phyloP scores from a whole-genome alignment of 2,329 filamentous ascomycete genomes.

The Nemania serpens region DNA sequence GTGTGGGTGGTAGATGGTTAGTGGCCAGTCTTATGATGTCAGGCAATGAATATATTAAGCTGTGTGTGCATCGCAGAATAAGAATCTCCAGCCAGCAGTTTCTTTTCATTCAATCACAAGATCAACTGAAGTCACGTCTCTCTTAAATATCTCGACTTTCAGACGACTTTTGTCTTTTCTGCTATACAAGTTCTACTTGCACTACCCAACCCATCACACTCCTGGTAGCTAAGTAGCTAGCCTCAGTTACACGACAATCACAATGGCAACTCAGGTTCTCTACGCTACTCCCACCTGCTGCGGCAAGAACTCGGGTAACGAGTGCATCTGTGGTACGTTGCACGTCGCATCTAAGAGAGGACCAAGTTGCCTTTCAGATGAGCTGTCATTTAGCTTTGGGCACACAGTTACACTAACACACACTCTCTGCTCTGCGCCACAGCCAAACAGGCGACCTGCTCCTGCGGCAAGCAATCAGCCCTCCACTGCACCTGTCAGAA shows the following conservation, averaged over 20 bases:
- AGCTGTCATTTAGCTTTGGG: too few species aligned
- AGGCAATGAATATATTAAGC: not conserved
- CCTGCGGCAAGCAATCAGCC: slow-evolving; percentile 86
- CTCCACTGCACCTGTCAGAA: slow-evolving; percentile 86
- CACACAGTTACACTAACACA: not conserved
- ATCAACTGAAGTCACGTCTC: not conserved
- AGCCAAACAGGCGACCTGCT: slow-evolving; percentile 75
- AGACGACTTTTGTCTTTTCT: not conserved
- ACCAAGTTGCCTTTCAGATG: too few species aligned
- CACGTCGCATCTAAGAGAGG: too few species aligned
- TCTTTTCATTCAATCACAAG: not conserved
- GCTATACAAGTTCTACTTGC: too few species aligned
- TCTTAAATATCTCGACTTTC: too few species aligned
- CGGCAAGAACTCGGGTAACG: slow-evolving; percentile 53
- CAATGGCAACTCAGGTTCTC: slow-evolving; percentile 42
- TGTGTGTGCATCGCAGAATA: slow-evolving; percentile 1
- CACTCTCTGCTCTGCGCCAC: not conserved
- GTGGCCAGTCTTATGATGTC: slow-evolving; percentile 28
- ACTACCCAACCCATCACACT: too few species aligned
- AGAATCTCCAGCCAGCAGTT: not conserved
- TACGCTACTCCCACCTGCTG: slow-evolving; percentile 57
- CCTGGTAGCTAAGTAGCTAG: not conserved
- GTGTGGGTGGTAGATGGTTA: not conserved
- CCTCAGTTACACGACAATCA: slow-evolving; percentile 17
- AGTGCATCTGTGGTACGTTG: slow-evolving; percentile 63